phyloP scores from a whole-genome alignment of 1,284 basidiomycete genomes.

The Leccinum angustisporum region DNA sequence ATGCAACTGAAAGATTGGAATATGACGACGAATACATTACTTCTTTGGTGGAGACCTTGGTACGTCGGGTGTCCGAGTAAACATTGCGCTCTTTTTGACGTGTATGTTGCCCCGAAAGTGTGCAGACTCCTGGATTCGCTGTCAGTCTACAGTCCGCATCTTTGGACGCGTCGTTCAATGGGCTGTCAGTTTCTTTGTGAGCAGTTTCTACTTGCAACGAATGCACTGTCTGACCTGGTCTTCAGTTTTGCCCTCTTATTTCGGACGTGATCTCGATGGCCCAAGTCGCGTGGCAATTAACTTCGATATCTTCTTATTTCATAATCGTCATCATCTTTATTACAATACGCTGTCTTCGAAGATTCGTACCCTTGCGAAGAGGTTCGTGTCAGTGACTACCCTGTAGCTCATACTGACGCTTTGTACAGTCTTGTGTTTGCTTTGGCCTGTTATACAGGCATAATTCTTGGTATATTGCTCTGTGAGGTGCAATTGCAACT shows the following conservation, averaged over 20 bases:
- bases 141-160: constrained; percentile 4
- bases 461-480: constrained; percentile 5
- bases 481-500: not conserved
- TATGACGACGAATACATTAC: constrained; percentile 5
- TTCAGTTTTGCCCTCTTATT: constrained; percentile 26
- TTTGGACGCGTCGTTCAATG: constrained; percentile 14
- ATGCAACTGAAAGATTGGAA: not conserved
- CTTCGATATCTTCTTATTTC: constrained; percentile 19
- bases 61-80: not conserved
- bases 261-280: constrained; percentile 23
- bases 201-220: not conserved
- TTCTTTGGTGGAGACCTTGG: constrained; percentile 11
- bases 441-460: not conserved
- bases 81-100: not conserved
- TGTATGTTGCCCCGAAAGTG: not conserved
- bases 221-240: constrained; percentile 2
- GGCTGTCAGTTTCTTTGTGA: constrained; percentile 25
- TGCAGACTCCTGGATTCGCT: constrained; percentile 6
- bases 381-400: constrained; percentile 13
- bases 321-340: constrained; percentile 12
- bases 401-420: not conserved
- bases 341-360: constrained; percentile 4
- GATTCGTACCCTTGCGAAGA: constrained; percentile 7
- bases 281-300: constrained; percentile 18
- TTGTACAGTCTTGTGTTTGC: constrained; percentile 9